Evolutionary conservation across 352 stramenopile species (phyloP), one percentile per base, ranked within the genome.

Genomic region (Phytophthora vignae): DNA sequence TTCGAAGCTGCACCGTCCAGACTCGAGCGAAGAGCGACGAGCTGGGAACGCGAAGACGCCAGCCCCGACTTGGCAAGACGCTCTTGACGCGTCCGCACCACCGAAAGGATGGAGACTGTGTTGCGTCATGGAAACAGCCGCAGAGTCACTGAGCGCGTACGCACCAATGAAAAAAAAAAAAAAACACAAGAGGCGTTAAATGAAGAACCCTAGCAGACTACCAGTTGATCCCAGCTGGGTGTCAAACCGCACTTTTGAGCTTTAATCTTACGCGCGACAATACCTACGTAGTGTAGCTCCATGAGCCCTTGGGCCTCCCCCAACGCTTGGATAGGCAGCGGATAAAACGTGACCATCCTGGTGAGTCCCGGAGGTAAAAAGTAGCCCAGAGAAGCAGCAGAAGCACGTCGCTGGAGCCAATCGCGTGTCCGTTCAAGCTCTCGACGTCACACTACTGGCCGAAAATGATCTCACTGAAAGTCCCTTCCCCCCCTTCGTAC

Each of bases 51-150:
- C n/a, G n/a, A 17, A 14, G 15, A 52, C 15, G 14, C 5, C 44
- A 0, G 29, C n/a, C 11, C 19, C 8, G 21, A 31, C 21, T 36
- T 55, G 49, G 4, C 22, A 55, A 55, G n/a, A 15, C 44, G 22
- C 8, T 19, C 49, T 36, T 33, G 14, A 55, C 49, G 22, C 46
- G n/a, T 6, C 19, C 49, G 21, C 22, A 33, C 48, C 48, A 55
- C 49, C 22, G 22, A 55, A 55, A 55, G 49, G 22, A 15, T 36
- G 22, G 22, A 54, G 22, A 33, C 19, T 55, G 22, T 55, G 22
- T 55, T 55, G n/a, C 49, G 22, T 55, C 49, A 33, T 33, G 49
- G 4, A 33, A 55, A 55, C 49, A 55, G 49, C 49, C 49, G 49
- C 49, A 11, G 10, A 52, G 44, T 25, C n/a, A 52, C n/a, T 12